Evolutionary conservation across 1,284 basidiomycete species (phyloP).

Genomic region (Leccinum ponderosum): DNA sequence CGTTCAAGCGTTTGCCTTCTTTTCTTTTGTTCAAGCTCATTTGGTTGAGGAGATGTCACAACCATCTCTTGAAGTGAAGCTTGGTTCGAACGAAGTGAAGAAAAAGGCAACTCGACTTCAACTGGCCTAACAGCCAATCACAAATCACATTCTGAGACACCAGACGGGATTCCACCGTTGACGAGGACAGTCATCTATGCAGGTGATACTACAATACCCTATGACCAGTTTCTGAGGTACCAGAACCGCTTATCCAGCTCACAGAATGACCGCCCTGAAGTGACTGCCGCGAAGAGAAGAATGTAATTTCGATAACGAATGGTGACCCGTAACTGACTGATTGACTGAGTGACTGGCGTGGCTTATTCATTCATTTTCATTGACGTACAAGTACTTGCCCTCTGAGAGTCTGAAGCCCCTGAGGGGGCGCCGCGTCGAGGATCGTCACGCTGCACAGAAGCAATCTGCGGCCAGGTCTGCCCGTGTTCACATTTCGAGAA

Average conservation of each 20-base stretch:
- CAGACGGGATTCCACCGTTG: not conserved
- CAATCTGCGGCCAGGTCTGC: conserved; percentile 6
- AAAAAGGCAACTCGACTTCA: not conserved
- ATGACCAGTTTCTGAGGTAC: not conserved
- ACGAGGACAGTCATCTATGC: not conserved
- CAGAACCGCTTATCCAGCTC: not conserved
- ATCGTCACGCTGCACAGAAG: not conserved
- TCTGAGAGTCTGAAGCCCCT: not conserved
- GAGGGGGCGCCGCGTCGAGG: not conserved
- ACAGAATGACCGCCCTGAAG: not conserved
- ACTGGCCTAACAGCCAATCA: not conserved
- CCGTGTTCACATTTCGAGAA: not conserved
- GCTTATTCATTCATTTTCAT: not conserved
- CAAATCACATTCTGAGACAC: not conserved
- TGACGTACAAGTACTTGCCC: not conserved
- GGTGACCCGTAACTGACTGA: not conserved
- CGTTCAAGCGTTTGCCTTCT: conserved; percentile 55
- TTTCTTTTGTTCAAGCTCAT: conserved; percentile 41
- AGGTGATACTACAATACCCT: not conserved
- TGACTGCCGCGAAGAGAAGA: not conserved
- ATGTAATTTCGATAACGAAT: not conserved
- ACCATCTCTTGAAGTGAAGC: conserved; percentile 23
- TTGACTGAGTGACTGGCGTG: too few relatives aligned
- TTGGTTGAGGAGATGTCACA: conserved; percentile 22
- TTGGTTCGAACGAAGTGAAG: not conserved